Percentiles rank a stretch among this genome's conserved stretches.
phyloP scores from a whole-genome alignment of 2,329 filamentous ascomycete genomes.

The Fusarium drepaniforme region DNA sequence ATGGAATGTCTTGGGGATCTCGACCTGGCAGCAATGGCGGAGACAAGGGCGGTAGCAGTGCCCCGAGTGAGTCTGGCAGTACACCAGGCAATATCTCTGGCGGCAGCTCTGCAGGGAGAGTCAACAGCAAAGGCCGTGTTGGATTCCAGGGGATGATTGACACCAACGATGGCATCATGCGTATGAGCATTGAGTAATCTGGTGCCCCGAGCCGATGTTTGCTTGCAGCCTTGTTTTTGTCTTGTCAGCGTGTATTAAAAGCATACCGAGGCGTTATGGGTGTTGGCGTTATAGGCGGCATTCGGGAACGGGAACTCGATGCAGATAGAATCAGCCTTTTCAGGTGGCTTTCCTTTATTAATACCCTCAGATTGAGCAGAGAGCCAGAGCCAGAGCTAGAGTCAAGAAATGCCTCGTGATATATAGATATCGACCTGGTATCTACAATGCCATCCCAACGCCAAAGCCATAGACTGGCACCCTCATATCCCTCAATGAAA shows the following conservation, averaged over 20 bases:
- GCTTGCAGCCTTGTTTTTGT: neutral
- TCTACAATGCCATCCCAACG: constrained; percentile 42
- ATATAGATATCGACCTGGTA: constrained; percentile 36
- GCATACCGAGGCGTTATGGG: constrained; percentile 39
- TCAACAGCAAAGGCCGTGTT: constrained; percentile 71
- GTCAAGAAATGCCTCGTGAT: constrained; percentile 23
- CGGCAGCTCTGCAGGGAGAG: constrained; percentile 55
- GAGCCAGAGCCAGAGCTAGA: constrained; percentile 4
- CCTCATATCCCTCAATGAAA: constrained; percentile 24
- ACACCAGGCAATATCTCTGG: constrained; percentile 45
- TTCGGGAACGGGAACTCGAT: constrained; percentile 7
- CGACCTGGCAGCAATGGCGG: constrained; percentile 73
- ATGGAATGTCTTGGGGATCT: constrained; percentile 78
- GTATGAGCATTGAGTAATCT: constrained; percentile 90
- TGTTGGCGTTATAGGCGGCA: constrained; percentile 17
- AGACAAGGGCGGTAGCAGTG: constrained; percentile 64
- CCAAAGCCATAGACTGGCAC: constrained; percentile 27
- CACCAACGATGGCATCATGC: constrained; percentile 95
- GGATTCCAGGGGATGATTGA: constrained; percentile 95
- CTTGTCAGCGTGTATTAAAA: constrained; percentile 13
- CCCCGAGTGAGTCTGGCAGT: constrained; percentile 64
- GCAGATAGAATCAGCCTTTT: constrained; percentile 21
- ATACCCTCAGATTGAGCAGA: constrained; percentile 25
- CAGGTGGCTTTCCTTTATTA: constrained; percentile 33
- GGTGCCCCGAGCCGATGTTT: neutral